These are phyloP conservation scores for Diaporthe sp. DNA, from an alignment of 2,329 filamentous ascomycete species.

Conservation along the genomic window DNA sequence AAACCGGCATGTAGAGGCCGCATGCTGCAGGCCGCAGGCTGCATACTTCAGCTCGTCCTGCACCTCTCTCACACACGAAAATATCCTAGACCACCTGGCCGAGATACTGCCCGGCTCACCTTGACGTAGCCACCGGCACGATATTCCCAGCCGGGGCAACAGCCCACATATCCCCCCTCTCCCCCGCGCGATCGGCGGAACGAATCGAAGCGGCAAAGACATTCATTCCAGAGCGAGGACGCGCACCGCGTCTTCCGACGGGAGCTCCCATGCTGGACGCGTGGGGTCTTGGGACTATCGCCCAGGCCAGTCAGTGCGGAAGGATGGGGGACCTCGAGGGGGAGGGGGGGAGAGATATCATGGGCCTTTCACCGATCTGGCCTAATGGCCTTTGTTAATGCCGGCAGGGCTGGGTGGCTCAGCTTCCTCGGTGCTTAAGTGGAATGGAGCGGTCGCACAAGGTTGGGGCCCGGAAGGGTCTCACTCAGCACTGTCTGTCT, in stretches of 20 bases:
- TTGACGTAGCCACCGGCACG: not conserved
- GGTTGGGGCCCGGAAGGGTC: constrained; percentile 16
- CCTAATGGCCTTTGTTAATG: constrained; percentile 6
- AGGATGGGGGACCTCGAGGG: not conserved
- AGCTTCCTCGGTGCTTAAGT: constrained; percentile 7
- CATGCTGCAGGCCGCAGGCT: not conserved
- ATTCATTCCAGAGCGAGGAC: constrained; percentile 30
- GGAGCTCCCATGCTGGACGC: constrained; percentile 7
- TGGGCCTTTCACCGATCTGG: constrained; percentile 10
- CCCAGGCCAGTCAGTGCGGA: constrained; percentile 21
- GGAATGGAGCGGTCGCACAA: constrained; percentile 34
- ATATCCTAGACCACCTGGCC: not conserved
- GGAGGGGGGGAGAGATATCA: not conserved
- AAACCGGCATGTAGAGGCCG: constrained; percentile 12
- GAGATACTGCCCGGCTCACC: constrained; percentile 3
- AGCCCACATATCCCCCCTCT: not conserved
- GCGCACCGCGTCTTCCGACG: constrained; percentile 12
- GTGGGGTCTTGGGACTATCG: constrained; percentile 11
- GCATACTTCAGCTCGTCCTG: constrained; percentile 10
- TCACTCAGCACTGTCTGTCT: constrained; percentile 23
- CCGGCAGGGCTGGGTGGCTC: constrained; percentile 27
- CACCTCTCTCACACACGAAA: not conserved
- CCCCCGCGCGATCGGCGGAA: not conserved
- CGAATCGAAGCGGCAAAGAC: constrained; percentile 15
- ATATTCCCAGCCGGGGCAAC: constrained; percentile 3